phyloP scores from a whole-genome alignment of 106 monocot genomes.

The Triglochin maritima region DNA sequence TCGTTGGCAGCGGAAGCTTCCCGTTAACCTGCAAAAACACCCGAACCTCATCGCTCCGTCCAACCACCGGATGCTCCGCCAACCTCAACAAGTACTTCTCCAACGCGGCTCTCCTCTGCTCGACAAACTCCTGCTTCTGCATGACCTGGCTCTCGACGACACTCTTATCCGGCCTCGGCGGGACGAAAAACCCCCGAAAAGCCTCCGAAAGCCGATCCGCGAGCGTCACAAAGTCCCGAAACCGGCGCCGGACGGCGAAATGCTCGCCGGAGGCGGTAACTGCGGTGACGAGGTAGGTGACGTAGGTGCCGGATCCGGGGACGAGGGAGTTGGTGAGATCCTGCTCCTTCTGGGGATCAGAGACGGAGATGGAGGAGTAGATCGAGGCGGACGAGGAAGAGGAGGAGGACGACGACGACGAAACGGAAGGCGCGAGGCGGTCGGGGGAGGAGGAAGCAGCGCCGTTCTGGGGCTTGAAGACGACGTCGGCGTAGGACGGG shows the following conservation, averaged over 20 bases:
- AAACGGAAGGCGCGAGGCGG: neutral
- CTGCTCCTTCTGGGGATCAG: conserved; percentile 64
- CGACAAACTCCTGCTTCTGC: conserved; percentile 88
- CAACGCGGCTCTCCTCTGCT: conserved; percentile 65
- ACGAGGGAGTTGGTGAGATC: conserved; percentile 61
- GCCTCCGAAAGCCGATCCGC: conserved; percentile 71
- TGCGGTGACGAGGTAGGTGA: conserved; percentile 59
- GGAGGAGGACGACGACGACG: conserved; percentile 3
- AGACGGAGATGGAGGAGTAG: conserved; percentile 55
- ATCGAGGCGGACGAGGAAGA: conserved; percentile 17
- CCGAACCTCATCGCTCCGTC: conserved; percentile 56
- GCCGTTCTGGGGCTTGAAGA: conserved; percentile 20
- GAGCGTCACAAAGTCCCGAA: conserved; percentile 85
- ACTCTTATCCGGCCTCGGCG: conserved; percentile 79
- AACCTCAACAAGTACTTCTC: conserved; percentile 73
- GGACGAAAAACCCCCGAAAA: conserved; percentile 72
- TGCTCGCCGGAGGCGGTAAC: conserved; percentile 2
- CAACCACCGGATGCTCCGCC: conserved; percentile 61
- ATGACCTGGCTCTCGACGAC: conserved; percentile 85
- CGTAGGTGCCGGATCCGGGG: conserved; percentile 41
- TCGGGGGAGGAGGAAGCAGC: neutral
- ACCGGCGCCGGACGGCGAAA: conserved; percentile 55
- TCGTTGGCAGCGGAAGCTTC: conserved; percentile 41
- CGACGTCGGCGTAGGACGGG: conserved; percentile 71
- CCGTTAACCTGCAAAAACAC: conserved; percentile 48